phyloP scores from a whole-genome alignment of 176 grass and related monocot species.

The Chloris gayana region DNA sequence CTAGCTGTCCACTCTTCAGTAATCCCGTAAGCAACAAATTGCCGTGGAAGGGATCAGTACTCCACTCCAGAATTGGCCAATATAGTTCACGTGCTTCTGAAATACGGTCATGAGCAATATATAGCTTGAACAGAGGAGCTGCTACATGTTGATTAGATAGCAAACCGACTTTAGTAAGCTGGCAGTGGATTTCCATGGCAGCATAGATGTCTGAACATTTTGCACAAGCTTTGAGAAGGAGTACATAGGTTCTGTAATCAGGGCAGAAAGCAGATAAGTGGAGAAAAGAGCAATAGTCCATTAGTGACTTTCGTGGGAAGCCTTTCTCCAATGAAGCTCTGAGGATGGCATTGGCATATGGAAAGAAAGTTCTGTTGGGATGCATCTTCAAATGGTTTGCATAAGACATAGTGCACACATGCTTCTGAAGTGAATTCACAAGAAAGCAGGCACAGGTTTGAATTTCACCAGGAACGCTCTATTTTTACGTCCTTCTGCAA shows the following conservation, averaged over 20 bases:
- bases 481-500: slow-evolving; percentile 38
- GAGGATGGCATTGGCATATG: slow-evolving; percentile 60
- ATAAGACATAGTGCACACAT: slow-evolving; percentile 44
- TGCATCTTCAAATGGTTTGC: slow-evolving; percentile 54
- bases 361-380: slow-evolving; percentile 37
- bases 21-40: slow-evolving; percentile 60
- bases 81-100: slow-evolving; percentile 52
- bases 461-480: slow-evolving; percentile 13
- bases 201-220: slow-evolving; percentile 56
- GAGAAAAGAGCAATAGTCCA: slow-evolving; percentile 51
- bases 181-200: slow-evolving; percentile 52
- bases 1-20: slow-evolving; percentile 56
- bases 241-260: slow-evolving; percentile 54
- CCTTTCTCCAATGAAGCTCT: slow-evolving; percentile 72
- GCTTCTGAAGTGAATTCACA: slow-evolving; percentile 35
- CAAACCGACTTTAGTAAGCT: slow-evolving; percentile 56
- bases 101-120: slow-evolving; percentile 52
- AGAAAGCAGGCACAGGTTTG: slow-evolving; percentile 24
- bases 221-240: slow-evolving; percentile 65
- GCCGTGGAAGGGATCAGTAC: slow-evolving; percentile 49
- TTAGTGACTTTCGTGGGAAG: slow-evolving; percentile 47
- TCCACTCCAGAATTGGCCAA: slow-evolving; percentile 40
- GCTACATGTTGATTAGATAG: slow-evolving; percentile 22
- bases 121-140: slow-evolving; percentile 54
- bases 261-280: slow-evolving; percentile 51